phyloP scores from a whole-genome alignment of 495 filamentous ascomycete species.

The Penicillium robsamsonii region DNA sequence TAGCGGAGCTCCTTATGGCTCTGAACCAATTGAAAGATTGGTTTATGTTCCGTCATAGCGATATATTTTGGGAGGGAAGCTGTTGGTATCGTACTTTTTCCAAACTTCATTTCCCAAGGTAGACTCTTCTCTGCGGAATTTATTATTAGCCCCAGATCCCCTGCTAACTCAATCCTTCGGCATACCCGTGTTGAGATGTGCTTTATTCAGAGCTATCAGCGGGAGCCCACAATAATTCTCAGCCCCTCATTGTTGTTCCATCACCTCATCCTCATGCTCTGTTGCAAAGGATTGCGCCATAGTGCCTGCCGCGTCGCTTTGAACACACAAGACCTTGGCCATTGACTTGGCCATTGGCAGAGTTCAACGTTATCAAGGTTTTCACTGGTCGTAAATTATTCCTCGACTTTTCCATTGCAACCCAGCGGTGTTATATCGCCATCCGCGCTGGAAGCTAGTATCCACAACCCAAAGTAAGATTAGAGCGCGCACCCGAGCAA shows the following conservation, averaged over 20 bases:
- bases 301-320: background rate
- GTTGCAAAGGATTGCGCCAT: constrained; percentile 14
- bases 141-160: background rate
- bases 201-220: background rate
- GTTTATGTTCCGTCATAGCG: background rate
- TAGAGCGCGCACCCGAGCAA: background rate
- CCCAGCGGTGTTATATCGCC: background rate
- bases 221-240: background rate
- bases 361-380: background rate
- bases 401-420: background rate
- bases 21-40: background rate
- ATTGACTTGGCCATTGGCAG: background rate
- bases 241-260: background rate
- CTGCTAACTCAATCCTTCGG: background rate
- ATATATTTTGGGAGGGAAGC: background rate
- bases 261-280: constrained; percentile 2
- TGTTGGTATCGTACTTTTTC: background rate
- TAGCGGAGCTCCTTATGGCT: too few relatives aligned
- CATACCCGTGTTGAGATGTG: background rate
- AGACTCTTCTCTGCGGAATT: background rate
- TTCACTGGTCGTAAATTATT: background rate
- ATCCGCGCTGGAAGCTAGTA: background rate
- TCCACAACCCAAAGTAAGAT: background rate
- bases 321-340: constrained; percentile 1
- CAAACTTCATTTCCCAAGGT: background rate